These are phyloP conservation scores for Penicillium sp. DNA, from an alignment of 2,329 filamentous ascomycete genomes.

Conservation along the genomic window DNA sequence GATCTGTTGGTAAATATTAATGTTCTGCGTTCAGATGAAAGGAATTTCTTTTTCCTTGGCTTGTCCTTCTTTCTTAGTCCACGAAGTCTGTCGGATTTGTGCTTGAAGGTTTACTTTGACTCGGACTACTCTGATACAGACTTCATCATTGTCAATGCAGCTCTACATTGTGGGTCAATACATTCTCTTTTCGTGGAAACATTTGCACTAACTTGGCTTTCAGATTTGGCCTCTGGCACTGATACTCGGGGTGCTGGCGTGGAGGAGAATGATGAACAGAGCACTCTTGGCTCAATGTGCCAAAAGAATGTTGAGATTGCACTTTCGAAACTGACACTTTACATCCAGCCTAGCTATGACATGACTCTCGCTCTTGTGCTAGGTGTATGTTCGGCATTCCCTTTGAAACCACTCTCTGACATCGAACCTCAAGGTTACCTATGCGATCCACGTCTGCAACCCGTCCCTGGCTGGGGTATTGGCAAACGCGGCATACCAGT, in stretches of 20 bases:
- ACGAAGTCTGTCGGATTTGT: conserved; percentile 5
- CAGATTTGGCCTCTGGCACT: background rate
- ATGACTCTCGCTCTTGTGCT: conserved; percentile 9
- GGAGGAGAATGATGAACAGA: background rate
- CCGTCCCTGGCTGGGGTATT: conserved; percentile 4
- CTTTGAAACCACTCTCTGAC: background rate
- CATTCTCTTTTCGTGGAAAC: background rate
- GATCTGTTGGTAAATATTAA: background rate
- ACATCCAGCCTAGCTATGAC: conserved; percentile 5
- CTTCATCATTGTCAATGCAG: conserved; percentile 9
- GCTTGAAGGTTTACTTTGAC: conserved; percentile 10
- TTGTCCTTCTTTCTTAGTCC: background rate
- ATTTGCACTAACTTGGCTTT: background rate
- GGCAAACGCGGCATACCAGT: conserved; percentile 5
- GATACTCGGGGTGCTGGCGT: background rate
- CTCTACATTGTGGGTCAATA: background rate
- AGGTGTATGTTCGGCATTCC: conserved; percentile 2
- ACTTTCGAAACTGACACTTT: conserved; percentile 3
- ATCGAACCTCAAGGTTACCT: background rate
- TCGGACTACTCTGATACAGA: conserved; percentile 6
- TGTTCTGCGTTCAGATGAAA: background rate
- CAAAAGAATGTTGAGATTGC: conserved; percentile 7
- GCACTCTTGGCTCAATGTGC: background rate
- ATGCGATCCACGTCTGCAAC: conserved; percentile 8
- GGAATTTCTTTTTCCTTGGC: background rate